Evolutionary conservation across 2,329 filamentous ascomycete genomes (phyloP), one percentile per base, ranked within the genome.

Genomic region (Exophiala aquamarina): DNA sequence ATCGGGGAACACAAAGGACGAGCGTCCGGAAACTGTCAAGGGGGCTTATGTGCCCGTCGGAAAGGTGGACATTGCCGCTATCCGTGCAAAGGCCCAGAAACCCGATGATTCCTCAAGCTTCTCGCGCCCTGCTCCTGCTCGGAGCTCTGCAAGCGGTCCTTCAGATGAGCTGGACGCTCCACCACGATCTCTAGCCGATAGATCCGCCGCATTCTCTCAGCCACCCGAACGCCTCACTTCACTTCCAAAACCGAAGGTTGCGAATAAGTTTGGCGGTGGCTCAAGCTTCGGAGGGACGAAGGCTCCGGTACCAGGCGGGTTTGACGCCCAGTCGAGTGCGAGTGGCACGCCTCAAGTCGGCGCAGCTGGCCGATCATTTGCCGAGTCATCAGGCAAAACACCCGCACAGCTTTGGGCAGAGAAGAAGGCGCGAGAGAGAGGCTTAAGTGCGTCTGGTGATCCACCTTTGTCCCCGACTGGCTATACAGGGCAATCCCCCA

Each of bases 381-480:
- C 93, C 13, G 91, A 96, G 58, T 77, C 94, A 66, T 91, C 87
- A 54, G 93, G 93, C 53, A 98, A 97, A 75, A 97, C 93, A 4
- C 93, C 93, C 5, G 91, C 93, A 21, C 93, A 98, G 68, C 72
- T 95, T 28, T 98, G 93, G 93, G 92, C 92, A 0, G 93, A 98
- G 74, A 95, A 91, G 74, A 97, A 97, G 74, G 92, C 88, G 29
- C 84, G 83, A 51, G 83, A 93, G 66, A 78, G 84, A 48, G 82
- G 79, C 17, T 57, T 67, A 18, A 74, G 68, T 41, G 84, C 79
- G 36, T 73, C 72, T 32, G 72, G 65, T 41, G 71, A 77, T 40
- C 70, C 73, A 20, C 70, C 73, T 20, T 67, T 75, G 41, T 66
- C 73, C 15, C 63, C 78, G 34, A 63, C 67, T 37, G 50, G 70